Conservation (phyloP, 1,284 basidiomycete species). For the Trichosporon ovoides region DNA sequence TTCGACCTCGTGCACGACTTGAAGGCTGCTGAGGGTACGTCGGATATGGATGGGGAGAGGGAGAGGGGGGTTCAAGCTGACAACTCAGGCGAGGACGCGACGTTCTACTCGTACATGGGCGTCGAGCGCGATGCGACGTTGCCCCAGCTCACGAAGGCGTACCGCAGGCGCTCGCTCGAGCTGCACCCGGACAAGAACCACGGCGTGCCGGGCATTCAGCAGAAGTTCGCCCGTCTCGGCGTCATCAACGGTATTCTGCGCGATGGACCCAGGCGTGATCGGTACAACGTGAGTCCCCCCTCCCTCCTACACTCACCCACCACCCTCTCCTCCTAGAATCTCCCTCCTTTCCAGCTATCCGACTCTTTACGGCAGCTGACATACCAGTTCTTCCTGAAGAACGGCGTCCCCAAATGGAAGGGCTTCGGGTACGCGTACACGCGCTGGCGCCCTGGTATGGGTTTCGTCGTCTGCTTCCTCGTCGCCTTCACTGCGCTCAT, state of each 20-base stretch:
- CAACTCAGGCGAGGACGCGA: constrained; percentile 66
- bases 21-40: constrained; percentile 69
- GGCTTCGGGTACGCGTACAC: constrained; percentile 75
- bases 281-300: constrained; percentile 54
- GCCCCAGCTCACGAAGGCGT: constrained; percentile 74
- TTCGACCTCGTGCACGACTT: constrained; percentile 88
- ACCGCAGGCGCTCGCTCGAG: constrained; percentile 78
- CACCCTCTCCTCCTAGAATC: no score
- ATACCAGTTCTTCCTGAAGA: constrained; percentile 50
- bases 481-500: constrained; percentile 64
- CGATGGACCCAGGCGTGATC: constrained; percentile 65
- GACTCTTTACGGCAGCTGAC: no score
- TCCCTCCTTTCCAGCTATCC: no score
- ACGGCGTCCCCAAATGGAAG: constrained; percentile 48
- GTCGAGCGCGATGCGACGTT: constrained; percentile 64
- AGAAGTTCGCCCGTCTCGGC: constrained; percentile 79
- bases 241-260: constrained; percentile 77
- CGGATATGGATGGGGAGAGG: background rate
- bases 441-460: constrained; percentile 82
- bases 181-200: constrained; percentile 93
- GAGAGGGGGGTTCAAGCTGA: no score
- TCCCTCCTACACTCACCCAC: no score
- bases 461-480: constrained; percentile 70
- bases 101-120: constrained; percentile 82
- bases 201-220: constrained; percentile 69